Evolutionary conservation across 176 grass and related monocot genomes (phyloP), one percentile per base, ranked within the genome.

Genomic region (Paspalum notatum): DNA sequence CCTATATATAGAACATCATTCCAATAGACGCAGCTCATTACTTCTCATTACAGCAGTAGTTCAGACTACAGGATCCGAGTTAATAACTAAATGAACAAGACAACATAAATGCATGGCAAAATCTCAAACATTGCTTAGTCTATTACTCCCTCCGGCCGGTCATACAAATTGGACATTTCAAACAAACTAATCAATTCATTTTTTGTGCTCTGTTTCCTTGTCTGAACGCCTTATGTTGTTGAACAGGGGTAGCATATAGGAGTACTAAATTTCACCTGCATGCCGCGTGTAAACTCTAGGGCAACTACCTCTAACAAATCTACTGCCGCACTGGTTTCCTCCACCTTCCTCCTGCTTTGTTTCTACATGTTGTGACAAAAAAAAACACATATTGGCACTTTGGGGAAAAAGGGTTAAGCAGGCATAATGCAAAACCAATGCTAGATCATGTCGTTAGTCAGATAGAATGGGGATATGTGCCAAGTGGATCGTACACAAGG

Each of bases 401-500:
- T n/a, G n/a, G n/a, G n/a, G n/a, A n/a, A n/a, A n/a, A n/a, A n/a
- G n/a, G n/a, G n/a, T n/a, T n/a, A n/a, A n/a, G n/a, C n/a, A n/a
- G n/a, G n/a, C n/a, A n/a, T n/a, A n/a, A 24, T 59, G 65, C 13
- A 59, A n/a, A 73, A 68, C 45, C 46, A 76, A 75, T 43, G 15
- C 20, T 43, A 58, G n/a, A n/a, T n/a, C n/a, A n/a, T n/a, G n/a
- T n/a, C n/a, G n/a, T n/a, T n/a, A n/a, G n/a, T n/a, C n/a, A n/a
- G n/a, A n/a, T n/a, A n/a, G n/a, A 68, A 43, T 51, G 11, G 62
- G 10, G 1, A 43, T n/a, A 43, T 26, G 42, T 60, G 13, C 4
- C 54, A 71, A 87, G 78, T 87, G 85, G 56, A 82, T 79, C 70
- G 65, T 53, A 82, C 85, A 87, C 63, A 76, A 61, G 15, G 27